A percentile compares a stretch with the other conserved stretches of the same genome.
These are phyloP conservation scores for Cryptosporidium bovis DNA, from an alignment of 169 alveolate genomes.

Conservation along the genomic window DNA sequence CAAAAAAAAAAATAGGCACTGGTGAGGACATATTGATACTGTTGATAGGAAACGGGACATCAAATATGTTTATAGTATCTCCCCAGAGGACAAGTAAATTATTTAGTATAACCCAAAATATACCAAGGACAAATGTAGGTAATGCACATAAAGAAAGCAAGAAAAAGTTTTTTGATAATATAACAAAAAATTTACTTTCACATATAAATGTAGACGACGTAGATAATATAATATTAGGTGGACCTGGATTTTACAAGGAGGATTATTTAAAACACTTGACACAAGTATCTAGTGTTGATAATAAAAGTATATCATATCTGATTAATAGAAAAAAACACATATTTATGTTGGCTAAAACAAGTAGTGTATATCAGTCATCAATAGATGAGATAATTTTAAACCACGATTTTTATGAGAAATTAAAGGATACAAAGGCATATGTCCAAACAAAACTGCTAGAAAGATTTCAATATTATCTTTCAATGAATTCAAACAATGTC, in stretches of 20 bases:
- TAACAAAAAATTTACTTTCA: slow-evolving; percentile 14
- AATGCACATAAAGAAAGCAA: slow-evolving; percentile 50
- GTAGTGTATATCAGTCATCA: slow-evolving; percentile 40
- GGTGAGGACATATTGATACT: slow-evolving; percentile 35
- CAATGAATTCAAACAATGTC: slow-evolving; percentile 24
- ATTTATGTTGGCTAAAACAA: slow-evolving; percentile 22
- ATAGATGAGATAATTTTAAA: slow-evolving; percentile 39
- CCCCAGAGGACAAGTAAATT: slow-evolving; percentile 20
- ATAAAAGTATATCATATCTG: slow-evolving; percentile 8
- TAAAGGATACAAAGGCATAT: slow-evolving; percentile 66
- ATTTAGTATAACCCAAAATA: slow-evolving; percentile 46
- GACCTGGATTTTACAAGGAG: slow-evolving; percentile 60
- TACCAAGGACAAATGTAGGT: slow-evolving; percentile 3
- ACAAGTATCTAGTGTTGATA: not conserved
- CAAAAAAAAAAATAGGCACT: slow-evolving; percentile 14
- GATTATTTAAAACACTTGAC: slow-evolving; percentile 33
- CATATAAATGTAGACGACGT: slow-evolving; percentile 40
- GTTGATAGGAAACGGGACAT: slow-evolving; percentile 44
- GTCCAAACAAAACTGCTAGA: slow-evolving; percentile 22
- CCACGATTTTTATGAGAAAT: slow-evolving; percentile 42
- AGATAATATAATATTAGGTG: slow-evolving; percentile 52
- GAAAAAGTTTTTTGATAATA: slow-evolving; percentile 38
- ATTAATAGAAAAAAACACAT: slow-evolving; percentile 37
- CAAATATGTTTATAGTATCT: slow-evolving; percentile 53
- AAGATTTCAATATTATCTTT: slow-evolving; percentile 25